Evolutionary conservation across 2,329 filamentous ascomycete genomes (phyloP), one percentile per base, ranked within the genome.

Genomic region (Sclerotinia spermophila): DNA sequence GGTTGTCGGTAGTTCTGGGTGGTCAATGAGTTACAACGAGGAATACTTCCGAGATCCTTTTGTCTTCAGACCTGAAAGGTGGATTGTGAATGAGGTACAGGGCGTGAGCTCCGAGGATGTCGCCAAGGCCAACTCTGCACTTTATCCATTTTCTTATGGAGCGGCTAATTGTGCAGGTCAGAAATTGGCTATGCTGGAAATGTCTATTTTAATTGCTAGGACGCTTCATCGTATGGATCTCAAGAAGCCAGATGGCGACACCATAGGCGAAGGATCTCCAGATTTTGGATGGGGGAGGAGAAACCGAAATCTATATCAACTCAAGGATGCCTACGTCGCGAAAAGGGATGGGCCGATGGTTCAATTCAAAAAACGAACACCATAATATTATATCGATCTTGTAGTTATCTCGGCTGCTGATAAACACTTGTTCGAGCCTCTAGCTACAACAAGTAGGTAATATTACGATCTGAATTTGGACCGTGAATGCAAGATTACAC

Each of bases 1-100:
- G 17, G 79, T 82, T 66, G 81, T 82, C 40, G 83, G 83, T 2
- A 82, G 81, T 6, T 81, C 82, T 2, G 79, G 81, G 21, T 85
- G 83, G 76, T 79, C 82, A 2, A 79, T 84, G 38, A 83, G 84
- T 71, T 82, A 83, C 51, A 81, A 84, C 69, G 74, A 80, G 1
- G 71, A 78, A 10, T 84, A 84, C 77, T 84, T 81, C 75, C 81
- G 80, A 1, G 74, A 79, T 42, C 80, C 83, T 0, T 79, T 80
- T 66, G 70, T 73, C 0, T 85, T 81, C 73, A 72, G 71, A 38
- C 71, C 72, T 7, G 73, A 75, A 42, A 68, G 70, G 10, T 74
- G 72, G 70, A 72, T 73, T 24, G 42, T 56, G 17, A 67, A 73
- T 45, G 51, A 68, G 10, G 58, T 7, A 3, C 24, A 24, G 65